Evolutionary conservation across 2,329 filamentous ascomycete species (phyloP).

Genomic region (Akanthomyces uredinophilus): DNA sequence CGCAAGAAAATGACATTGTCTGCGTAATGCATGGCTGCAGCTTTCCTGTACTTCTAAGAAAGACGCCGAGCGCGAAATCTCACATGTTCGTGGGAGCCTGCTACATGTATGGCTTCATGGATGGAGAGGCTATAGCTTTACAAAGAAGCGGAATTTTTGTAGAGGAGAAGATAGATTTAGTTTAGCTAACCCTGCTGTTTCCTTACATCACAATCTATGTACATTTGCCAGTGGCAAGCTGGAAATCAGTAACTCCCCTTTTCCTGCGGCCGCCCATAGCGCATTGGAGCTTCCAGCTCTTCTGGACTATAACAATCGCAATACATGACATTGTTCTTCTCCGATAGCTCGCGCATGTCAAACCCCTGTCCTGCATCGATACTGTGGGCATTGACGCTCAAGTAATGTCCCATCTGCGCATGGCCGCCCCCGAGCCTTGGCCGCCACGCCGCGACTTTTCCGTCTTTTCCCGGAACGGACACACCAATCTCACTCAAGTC

Average conservation of each 20-base stretch:
- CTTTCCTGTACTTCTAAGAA: background rate
- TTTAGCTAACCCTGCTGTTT: background rate
- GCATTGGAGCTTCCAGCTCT: background rate
- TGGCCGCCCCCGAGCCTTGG: no score
- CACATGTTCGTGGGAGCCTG: background rate
- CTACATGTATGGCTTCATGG: background rate
- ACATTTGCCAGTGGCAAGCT: no score
- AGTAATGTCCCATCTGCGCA: background rate
- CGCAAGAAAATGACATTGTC: background rate
- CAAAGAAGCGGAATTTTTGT: background rate
- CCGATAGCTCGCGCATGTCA: constrained; percentile 3
- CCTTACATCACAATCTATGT: background rate
- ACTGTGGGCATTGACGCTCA: constrained; percentile 1
- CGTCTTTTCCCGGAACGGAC: background rate
- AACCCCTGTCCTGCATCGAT: background rate
- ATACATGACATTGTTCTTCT: background rate
- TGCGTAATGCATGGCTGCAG: background rate
- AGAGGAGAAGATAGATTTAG: background rate
- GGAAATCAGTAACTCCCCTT: background rate
- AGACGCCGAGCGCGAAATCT: background rate
- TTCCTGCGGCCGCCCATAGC: background rate
- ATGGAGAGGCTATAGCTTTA: background rate
- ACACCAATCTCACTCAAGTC: background rate
- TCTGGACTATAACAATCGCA: constrained; percentile 6
- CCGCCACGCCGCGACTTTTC: background rate